Percentiles rank a stretch among this genome's conserved stretches.
Conservation (phyloP, 2,329 filamentous ascomycete genomes). For the Didymellaceae sp. region DNA sequence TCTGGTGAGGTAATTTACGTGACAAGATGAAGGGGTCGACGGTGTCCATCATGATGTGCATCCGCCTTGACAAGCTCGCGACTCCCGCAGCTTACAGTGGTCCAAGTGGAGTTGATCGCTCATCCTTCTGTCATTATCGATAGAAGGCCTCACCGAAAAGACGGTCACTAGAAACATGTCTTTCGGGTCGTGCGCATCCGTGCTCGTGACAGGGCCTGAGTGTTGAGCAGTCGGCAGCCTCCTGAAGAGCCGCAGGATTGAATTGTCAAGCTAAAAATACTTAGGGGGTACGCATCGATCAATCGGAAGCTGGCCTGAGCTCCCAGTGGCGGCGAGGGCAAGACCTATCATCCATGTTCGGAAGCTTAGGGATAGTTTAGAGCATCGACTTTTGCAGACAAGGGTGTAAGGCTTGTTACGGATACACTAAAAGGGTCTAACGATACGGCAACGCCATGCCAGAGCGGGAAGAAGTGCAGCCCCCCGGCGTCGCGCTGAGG, state of each 20-base stretch:
- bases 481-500: slow-evolving; percentile 25
- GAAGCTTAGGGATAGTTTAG: slow-evolving; percentile 18
- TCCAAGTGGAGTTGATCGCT: slow-evolving; percentile 10
- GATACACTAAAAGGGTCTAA: slow-evolving; percentile 22
- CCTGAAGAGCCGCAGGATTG: slow-evolving; percentile 16
- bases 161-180: neutral
- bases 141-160: neutral
- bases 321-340: slow-evolving; percentile 27
- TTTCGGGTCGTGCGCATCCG: slow-evolving; percentile 4
- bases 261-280: slow-evolving; percentile 28
- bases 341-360: slow-evolving; percentile 23
- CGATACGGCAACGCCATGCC: slow-evolving; percentile 21
- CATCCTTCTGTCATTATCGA: slow-evolving; percentile 10
- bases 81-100: slow-evolving; percentile 3
- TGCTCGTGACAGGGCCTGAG: slow-evolving; percentile 7
- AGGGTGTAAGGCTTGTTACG: neutral
- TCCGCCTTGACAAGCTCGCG: neutral
- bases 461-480: slow-evolving; percentile 15
- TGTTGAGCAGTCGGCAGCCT: slow-evolving; percentile 3
- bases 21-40: slow-evolving; percentile 17
- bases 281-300: slow-evolving; percentile 25
- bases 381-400: slow-evolving; percentile 11
- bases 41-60: slow-evolving; percentile 13
- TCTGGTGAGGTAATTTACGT: slow-evolving; percentile 12
- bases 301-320: slow-evolving; percentile 23